phyloP scores from a whole-genome alignment of 805 yeast genomes.

The Suhomyces faveliae region DNA sequence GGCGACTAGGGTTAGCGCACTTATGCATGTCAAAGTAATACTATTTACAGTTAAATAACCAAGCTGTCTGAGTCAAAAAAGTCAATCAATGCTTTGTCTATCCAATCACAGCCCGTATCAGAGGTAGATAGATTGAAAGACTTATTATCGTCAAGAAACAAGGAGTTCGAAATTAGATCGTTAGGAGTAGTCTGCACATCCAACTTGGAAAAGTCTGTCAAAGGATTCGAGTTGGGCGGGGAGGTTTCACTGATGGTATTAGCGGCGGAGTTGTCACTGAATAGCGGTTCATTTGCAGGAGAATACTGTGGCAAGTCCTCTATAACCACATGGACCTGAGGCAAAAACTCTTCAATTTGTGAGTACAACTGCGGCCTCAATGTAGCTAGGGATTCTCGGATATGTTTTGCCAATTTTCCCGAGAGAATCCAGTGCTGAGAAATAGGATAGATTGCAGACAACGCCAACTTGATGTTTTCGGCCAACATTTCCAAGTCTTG shows the following conservation, averaged over 20 bases:
- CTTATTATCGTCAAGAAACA: background rate
- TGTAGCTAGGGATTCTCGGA: constrained; percentile 43
- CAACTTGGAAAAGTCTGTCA: background rate
- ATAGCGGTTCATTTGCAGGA: background rate
- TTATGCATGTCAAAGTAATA: no score
- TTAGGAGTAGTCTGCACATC: background rate
- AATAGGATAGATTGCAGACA: constrained; percentile 49
- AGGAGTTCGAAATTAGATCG: background rate
- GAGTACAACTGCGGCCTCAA: constrained; percentile 43
- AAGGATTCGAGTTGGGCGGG: background rate
- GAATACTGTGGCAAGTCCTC: background rate
- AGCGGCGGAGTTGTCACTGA: background rate
- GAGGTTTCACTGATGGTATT: background rate
- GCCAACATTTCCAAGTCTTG: constrained; percentile 40
- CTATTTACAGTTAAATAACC: background rate
- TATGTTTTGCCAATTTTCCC: constrained; percentile 45
- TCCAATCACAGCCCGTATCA: constrained; percentile 60
- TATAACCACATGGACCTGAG: constrained; percentile 14
- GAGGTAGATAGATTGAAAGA: constrained; percentile 15
- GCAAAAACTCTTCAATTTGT: constrained; percentile 34
- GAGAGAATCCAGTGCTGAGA: constrained; percentile 53
- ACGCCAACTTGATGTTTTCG: constrained; percentile 49
- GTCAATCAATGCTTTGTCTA: constrained; percentile 36
- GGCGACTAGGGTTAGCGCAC: no score
- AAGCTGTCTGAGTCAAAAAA: constrained; percentile 6